phyloP scores from a whole-genome alignment of 495 filamentous ascomycete genomes.

The Daldinia concentrica region DNA sequence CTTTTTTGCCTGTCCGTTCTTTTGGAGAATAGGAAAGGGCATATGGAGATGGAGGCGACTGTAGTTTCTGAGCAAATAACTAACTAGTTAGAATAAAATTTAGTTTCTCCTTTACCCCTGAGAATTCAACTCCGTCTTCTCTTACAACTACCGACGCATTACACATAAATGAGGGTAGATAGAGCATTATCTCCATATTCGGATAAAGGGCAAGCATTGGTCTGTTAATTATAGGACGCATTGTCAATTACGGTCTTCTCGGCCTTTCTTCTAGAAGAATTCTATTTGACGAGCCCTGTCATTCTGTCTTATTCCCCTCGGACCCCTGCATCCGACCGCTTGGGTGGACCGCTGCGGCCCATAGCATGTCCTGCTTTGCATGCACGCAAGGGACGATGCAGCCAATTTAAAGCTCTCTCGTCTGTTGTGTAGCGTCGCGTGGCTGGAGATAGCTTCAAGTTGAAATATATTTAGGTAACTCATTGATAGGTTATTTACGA shows the following conservation, averaged over 20 bases:
- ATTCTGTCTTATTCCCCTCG: not conserved
- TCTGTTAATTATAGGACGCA: constrained; percentile 8
- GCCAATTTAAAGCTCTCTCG: constrained; percentile 37
- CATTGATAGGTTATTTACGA: not conserved
- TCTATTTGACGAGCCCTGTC: constrained; percentile 31
- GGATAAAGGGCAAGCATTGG: not conserved
- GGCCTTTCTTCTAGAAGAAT: constrained; percentile 39
- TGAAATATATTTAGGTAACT: not conserved
- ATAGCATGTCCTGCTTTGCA: constrained; percentile 20
- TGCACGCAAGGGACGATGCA: constrained; percentile 34
- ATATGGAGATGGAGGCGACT: constrained; percentile 3
- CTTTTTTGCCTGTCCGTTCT: not conserved
- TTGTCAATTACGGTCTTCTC: constrained; percentile 29
- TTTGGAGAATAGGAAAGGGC: constrained; percentile 7
- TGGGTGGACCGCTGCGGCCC: constrained; percentile 38
- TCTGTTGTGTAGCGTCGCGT: constrained; percentile 27
- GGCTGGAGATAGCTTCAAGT: constrained; percentile 17
- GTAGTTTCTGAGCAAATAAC: not conserved
- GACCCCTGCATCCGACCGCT: constrained; percentile 36
- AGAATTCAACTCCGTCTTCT: constrained; percentile 5
- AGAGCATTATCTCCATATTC: not conserved
- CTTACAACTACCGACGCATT: constrained; percentile 6
- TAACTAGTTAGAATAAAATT: not conserved
- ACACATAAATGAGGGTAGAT: not conserved
- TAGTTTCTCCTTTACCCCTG: not conserved